phyloP scores from a whole-genome alignment of 345 rosid species.

The Durio zibethinus region DNA sequence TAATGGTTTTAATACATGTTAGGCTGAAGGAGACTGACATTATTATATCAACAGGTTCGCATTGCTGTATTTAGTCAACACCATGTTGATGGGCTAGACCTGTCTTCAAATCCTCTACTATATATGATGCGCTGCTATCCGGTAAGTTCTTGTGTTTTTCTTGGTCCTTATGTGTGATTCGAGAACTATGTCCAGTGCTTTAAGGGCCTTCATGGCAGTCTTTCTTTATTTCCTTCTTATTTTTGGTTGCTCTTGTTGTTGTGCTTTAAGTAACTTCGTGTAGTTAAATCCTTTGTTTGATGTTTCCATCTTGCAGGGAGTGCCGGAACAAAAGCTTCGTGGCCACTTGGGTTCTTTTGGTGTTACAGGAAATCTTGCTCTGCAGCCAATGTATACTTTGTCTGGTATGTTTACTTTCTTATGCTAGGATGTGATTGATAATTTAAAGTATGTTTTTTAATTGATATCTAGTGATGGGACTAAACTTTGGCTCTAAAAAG shows the following conservation, averaged over 20 bases:
- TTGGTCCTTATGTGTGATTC: not conserved
- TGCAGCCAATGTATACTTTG: slow-evolving; percentile 97
- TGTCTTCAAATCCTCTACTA: slow-evolving; percentile 89
- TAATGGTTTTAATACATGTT: not conserved
- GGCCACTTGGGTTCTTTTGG: slow-evolving; percentile 95
- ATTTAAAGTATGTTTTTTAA: not conserved
- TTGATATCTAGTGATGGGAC: not conserved
- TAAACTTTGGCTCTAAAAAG: not conserved
- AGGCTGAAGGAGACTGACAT: slow-evolving; percentile 17
- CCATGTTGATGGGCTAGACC: slow-evolving; percentile 96
- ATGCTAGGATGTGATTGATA: not conserved
- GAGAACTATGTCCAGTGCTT: not conserved
- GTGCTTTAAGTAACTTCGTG: not conserved
- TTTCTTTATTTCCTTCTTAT: not conserved
- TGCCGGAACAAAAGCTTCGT: slow-evolving; percentile 93
- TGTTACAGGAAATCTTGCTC: slow-evolving; percentile 95
- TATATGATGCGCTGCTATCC: slow-evolving; percentile 99
- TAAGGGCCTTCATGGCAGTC: not conserved
- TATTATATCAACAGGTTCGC: slow-evolving; percentile 62
- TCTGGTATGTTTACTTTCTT: slow-evolving; percentile 53
- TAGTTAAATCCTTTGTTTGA: slow-evolving; percentile 14
- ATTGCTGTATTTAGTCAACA: slow-evolving; percentile 99
- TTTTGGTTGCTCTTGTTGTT: not conserved
- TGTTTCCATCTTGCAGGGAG: slow-evolving; percentile 58
- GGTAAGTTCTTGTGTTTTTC: slow-evolving; percentile 41